Evolutionary conservation across 805 yeast species (phyloP).

Genomic region (Zygosaccharomyces gambellarensis): DNA sequence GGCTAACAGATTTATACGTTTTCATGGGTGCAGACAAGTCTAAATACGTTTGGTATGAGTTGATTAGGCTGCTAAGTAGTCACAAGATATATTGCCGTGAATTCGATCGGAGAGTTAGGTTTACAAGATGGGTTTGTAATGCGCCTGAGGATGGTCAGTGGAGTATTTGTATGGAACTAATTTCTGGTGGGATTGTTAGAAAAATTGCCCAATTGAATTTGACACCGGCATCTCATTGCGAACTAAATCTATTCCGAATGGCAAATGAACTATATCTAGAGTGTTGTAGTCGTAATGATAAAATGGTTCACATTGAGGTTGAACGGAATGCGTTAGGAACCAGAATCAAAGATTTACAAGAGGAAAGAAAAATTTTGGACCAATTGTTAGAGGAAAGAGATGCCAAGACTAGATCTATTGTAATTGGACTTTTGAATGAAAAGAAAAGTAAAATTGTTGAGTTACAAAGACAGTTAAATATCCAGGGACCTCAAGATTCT

Average conservation of each 20-base stretch:
- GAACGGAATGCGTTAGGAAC: background rate
- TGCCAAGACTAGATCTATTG: constrained; percentile 18
- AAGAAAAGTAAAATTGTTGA: constrained; percentile 25
- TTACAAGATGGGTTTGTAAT: constrained; percentile 19
- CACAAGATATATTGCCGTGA: constrained; percentile 10
- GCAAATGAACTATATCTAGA: constrained; percentile 16
- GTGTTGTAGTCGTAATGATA: constrained; percentile 15
- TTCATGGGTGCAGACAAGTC: constrained; percentile 9
- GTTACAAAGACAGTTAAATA: constrained; percentile 13
- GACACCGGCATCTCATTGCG: constrained; percentile 12
- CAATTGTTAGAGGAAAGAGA: constrained; percentile 21
- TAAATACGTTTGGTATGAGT: constrained; percentile 24
- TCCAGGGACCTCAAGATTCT: constrained; percentile 13
- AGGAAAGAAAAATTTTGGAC: constrained; percentile 15
- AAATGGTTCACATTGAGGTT: background rate
- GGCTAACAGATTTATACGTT: constrained; percentile 10
- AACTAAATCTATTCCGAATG: constrained; percentile 26
- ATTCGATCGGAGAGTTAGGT: constrained; percentile 8
- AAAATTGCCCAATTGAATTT: constrained; percentile 23
- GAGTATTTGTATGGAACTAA: constrained; percentile 20
- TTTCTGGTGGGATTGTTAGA: constrained; percentile 17
- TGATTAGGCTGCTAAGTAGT: constrained; percentile 20
- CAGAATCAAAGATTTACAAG: constrained; percentile 4
- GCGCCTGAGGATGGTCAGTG: constrained; percentile 14
- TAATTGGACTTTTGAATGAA: constrained; percentile 25